phyloP scores from a whole-genome alignment of 2,329 filamentous ascomycete genomes.

The Nakataea oryzae region DNA sequence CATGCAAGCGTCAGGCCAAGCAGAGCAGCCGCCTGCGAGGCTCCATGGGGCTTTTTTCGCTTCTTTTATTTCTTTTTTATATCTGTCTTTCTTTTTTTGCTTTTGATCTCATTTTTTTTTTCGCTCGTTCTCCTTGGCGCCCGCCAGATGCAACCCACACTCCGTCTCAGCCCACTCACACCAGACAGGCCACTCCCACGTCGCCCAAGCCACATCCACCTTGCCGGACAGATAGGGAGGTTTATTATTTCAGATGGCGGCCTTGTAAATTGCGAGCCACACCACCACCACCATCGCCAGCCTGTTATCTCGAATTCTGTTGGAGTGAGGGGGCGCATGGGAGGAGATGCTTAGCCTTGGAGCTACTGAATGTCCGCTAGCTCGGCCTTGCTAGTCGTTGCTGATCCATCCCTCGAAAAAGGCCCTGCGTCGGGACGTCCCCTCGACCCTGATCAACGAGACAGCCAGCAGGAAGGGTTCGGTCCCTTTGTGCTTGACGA shows the following conservation, averaged over 20 bases:
- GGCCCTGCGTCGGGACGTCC: neutral
- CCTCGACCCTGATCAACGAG: neutral
- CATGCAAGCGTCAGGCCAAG: neutral
- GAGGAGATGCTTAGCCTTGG: no score
- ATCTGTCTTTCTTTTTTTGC: no score
- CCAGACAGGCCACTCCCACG: neutral
- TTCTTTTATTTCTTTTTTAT: neutral
- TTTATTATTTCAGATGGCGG: neutral
- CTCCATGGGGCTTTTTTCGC: no score
- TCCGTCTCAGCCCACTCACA: neutral
- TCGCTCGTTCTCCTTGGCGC: neutral
- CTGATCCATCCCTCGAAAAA: neutral
- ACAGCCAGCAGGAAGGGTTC: neutral
- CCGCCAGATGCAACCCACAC: neutral
- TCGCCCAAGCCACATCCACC: neutral
- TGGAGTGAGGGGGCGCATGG: no score
- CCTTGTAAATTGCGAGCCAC: neutral
- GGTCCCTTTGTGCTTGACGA: neutral
- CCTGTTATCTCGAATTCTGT: neutral
- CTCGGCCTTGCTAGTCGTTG: neutral
- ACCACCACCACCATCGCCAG: neutral
- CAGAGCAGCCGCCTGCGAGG: no score
- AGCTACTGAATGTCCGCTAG: neutral
- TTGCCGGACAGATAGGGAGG: neutral
- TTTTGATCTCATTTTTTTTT: no score